Evolutionary conservation across 805 yeast genomes (phyloP), one percentile per base, ranked within the genome.

Genomic region (Kuraishia borneana): DNA sequence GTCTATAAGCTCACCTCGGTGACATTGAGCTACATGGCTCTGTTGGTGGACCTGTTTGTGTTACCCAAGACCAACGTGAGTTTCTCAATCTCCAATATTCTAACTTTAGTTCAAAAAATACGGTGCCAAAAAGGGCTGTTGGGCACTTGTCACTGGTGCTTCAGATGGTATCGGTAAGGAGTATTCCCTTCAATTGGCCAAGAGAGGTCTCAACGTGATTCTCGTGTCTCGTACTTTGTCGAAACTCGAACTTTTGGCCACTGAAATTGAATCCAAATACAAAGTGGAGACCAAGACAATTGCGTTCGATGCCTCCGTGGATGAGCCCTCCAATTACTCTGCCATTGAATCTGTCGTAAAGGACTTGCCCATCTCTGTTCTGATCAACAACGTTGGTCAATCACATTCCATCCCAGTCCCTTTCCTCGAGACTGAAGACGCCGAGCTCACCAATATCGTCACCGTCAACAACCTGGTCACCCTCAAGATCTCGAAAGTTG

Each of bases 61-160:
- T 61, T 80, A 22, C 85, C 89, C 21, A 60, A 76, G 6, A 74
- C 65, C 32, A 54, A 65, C 48, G 47, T 46, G 34, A 35, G 51
- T 45, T 6, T 27, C 16, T 16, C 7, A 14, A 14, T 16, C 17
- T 6, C 31, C 19, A 29, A 29, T 22, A 5, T 6, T 29, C 25
- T 26, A 2, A 7, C 14, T 9, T 18, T 16, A 46, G 47, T 78
- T 68, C 48, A 48, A 54, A 28, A 76, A 73, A 51, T 87, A 87
- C 50, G 95, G 96, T n/a, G 80, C 89, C 19, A 63, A 65, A 39
- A 57, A 60, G 33, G 81, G 80, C 19, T 65, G 71, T 27, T 92
- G 96, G 89, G 96, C 96, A n/a, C 82, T 92, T 21, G 72, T 92
- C 13, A 92, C 98, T 5, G 98, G 98, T 38, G 94, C 96, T 3